Conservation (phyloP, 1,284 basidiomycete species). For the Heliocybe sulcata region DNA sequence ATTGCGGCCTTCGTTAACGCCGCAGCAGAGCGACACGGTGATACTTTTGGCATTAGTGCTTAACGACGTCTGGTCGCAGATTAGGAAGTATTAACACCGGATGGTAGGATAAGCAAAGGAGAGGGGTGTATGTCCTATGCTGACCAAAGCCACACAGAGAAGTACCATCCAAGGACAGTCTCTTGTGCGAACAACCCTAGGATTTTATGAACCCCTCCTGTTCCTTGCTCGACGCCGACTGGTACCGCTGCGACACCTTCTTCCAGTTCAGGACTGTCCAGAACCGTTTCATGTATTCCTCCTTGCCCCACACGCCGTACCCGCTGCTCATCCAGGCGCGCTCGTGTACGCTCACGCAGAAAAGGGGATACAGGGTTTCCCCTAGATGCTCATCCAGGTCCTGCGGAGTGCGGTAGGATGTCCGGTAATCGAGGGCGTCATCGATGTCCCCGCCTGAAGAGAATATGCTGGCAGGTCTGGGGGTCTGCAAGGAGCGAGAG, state of each 20-base stretch:
- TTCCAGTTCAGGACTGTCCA: constrained; percentile 88
- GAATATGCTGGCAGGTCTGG: not conserved
- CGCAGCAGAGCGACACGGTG: too few species aligned
- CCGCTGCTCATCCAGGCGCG: constrained; percentile 87
- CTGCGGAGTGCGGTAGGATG: not conserved
- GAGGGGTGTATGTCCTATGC: too few species aligned
- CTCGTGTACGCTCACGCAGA: constrained; percentile 85
- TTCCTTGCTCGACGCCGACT: not conserved
- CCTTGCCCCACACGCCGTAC: constrained; percentile 93
- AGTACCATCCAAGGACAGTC: too few species aligned
- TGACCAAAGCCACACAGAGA: too few species aligned
- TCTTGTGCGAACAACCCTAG: too few species aligned
- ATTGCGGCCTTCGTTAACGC: too few species aligned
- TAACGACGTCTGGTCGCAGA: too few species aligned
- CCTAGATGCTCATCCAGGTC: constrained; percentile 25
- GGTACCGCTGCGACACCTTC: constrained; percentile 39
- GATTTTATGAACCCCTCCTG: too few species aligned
- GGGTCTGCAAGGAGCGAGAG: not conserved
- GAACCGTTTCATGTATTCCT: constrained; percentile 84
- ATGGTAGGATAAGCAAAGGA: too few species aligned
- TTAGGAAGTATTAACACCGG: too few species aligned
- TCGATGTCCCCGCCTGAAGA: not conserved
- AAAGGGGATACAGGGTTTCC: constrained; percentile 65
- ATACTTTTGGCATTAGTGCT: too few species aligned
- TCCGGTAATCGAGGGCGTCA: not conserved